phyloP scores from a whole-genome alignment of 1,139 yeast species.

The Arxiozyma heterogenica region DNA sequence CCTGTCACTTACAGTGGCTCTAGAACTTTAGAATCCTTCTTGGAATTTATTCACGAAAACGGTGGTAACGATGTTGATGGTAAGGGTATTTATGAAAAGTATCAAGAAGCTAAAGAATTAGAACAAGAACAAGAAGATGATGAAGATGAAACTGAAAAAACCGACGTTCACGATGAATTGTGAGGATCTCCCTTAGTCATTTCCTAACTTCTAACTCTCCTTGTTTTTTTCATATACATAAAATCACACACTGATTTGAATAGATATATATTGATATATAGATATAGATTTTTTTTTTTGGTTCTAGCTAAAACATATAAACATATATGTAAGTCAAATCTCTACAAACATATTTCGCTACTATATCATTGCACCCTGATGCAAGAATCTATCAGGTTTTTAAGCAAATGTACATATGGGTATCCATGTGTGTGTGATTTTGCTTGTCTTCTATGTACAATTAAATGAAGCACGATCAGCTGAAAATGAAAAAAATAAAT shows the following conservation, averaged over 20 bases:
- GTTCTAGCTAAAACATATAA: no score
- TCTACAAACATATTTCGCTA: background rate
- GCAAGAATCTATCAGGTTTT: background rate
- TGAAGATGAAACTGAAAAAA: conserved; percentile 4
- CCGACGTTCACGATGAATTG: conserved; percentile 23
- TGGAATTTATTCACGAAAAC: conserved; percentile 56
- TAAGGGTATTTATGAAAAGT: conserved; percentile 32
- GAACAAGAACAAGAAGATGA: conserved; percentile 17
- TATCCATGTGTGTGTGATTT: no score
- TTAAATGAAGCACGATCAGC: no score
- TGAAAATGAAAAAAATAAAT: no score
- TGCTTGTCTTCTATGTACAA: no score
- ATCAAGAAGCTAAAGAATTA: conserved; percentile 24
- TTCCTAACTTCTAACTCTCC: background rate
- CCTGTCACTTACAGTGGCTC: conserved; percentile 63
- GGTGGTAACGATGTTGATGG: conserved; percentile 57
- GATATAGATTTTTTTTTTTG: no score
- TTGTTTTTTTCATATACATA: background rate
- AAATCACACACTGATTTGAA: background rate
- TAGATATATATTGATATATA: no score
- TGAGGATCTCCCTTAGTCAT: conserved; percentile 1
- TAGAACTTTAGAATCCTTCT: conserved; percentile 68
- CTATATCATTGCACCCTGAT: background rate
- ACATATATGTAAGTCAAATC: no score
- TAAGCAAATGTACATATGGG: no score